Conservation (phyloP, 2,329 filamentous ascomycete genomes). For the Uncinocarpus reesii region DNA sequence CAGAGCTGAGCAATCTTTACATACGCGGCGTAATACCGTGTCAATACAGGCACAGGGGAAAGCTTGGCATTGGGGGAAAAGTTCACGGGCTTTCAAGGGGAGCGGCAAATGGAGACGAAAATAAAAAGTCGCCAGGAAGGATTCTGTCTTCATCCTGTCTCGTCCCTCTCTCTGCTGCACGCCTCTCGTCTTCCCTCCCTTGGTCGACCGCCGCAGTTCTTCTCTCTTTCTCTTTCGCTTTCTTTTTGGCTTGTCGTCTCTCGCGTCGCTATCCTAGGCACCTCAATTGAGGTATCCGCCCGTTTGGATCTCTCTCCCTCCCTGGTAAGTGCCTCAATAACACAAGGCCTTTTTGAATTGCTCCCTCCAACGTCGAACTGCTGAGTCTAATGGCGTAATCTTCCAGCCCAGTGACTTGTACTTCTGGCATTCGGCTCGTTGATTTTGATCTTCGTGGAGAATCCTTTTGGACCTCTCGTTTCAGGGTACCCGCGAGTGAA, state of each 20-base stretch:
- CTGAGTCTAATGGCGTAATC: no score
- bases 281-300: neutral
- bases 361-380: no score
- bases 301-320: neutral
- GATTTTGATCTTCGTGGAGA: no score
- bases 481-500: neutral
- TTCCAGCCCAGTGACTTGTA: no score
- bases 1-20: neutral
- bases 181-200: neutral
- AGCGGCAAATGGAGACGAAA: slow-evolving; percentile 5
- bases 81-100: neutral
- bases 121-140: neutral
- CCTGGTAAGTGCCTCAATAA: slow-evolving; percentile 3
- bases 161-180: neutral
- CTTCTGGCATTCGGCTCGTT: no score
- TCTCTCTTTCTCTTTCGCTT: slow-evolving; percentile 1
- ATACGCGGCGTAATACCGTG: neutral
- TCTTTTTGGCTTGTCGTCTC: neutral
- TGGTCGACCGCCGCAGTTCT: neutral
- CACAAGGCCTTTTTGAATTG: no score
- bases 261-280: neutral
- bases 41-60: neutral
- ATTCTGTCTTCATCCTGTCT: neutral
- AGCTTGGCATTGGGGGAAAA: neutral
- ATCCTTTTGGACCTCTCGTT: neutral